phyloP scores from a whole-genome alignment of 345 rosid genomes.

The Boechera stricta region DNA sequence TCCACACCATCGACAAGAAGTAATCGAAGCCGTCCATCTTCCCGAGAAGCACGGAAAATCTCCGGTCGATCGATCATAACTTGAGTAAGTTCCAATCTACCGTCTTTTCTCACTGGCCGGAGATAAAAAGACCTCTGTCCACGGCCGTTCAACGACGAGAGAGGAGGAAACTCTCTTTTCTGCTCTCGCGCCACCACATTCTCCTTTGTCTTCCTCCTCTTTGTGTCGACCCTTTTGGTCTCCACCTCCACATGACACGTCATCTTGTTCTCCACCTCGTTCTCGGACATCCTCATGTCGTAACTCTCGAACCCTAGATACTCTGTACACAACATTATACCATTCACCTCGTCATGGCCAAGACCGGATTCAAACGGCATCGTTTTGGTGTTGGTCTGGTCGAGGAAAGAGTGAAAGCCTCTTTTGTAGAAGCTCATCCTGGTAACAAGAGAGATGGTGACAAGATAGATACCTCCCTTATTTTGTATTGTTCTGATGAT shows the following conservation, averaged over 20 bases:
- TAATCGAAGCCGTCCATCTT: constrained; percentile 72
- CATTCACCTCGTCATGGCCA: constrained; percentile 49
- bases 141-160: constrained; percentile 61
- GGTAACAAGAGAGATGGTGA: neutral
- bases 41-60: constrained; percentile 58
- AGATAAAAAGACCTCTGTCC: constrained; percentile 71
- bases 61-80: constrained; percentile 66
- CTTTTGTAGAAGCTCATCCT: constrained; percentile 63
- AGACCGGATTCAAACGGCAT: constrained; percentile 40
- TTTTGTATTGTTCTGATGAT: constrained; percentile 29
- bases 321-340: constrained; percentile 82
- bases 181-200: constrained; percentile 37
- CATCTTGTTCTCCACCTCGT: constrained; percentile 13
- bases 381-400: constrained; percentile 25
- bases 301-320: constrained; percentile 89
- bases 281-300: constrained; percentile 58
- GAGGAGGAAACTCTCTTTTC: constrained; percentile 56
- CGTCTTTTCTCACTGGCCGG: constrained; percentile 65
- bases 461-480: neutral
- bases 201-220: constrained; percentile 40
- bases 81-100: constrained; percentile 69
- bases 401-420: constrained; percentile 55
- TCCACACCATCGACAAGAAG: constrained; percentile 49
- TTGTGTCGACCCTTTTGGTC: neutral
- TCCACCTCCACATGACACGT: constrained; percentile 6